Conservation (phyloP, 495 filamentous ascomycete genomes). For the Amphirosellinia nigrospora region DNA sequence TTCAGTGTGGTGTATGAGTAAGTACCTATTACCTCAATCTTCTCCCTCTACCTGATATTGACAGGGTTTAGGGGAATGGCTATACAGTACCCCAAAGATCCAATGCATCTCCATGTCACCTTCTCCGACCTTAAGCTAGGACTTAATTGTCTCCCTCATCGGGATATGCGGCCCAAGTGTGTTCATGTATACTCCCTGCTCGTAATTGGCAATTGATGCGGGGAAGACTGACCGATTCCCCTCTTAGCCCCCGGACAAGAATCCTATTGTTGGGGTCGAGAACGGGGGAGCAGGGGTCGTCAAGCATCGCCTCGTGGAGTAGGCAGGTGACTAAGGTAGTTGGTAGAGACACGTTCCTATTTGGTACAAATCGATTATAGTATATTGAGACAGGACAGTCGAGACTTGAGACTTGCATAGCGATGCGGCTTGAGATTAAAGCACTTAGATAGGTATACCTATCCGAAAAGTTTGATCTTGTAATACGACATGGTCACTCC, state of each 20-base stretch:
- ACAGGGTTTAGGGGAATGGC: neutral
- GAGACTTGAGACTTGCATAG: neutral
- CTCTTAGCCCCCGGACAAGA: constrained; percentile 2
- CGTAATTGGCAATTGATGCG: neutral
- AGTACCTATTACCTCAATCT: neutral
- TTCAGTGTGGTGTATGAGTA: neutral
- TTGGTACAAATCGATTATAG: neutral
- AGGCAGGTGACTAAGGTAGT: neutral
- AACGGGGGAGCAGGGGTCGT: neutral
- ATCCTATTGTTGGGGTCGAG: neutral
- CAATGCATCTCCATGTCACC: neutral
- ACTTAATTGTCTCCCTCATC: too few species aligned
- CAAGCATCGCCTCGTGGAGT: neutral
- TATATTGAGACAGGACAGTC: neutral
- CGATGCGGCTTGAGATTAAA: neutral
- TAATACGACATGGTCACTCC: neutral
- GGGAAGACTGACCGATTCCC: constrained; percentile 11
- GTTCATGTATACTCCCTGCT: neutral
- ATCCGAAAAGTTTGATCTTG: neutral
- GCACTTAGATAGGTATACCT: neutral
- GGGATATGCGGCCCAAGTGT: neutral
- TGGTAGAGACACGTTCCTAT: neutral
- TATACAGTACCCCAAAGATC: too few species aligned
- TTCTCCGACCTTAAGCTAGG: neutral
- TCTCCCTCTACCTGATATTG: neutral